Evolutionary conservation across 1,139 yeast genomes (phyloP).

Genomic region (Yamadazyma dendronema): DNA sequence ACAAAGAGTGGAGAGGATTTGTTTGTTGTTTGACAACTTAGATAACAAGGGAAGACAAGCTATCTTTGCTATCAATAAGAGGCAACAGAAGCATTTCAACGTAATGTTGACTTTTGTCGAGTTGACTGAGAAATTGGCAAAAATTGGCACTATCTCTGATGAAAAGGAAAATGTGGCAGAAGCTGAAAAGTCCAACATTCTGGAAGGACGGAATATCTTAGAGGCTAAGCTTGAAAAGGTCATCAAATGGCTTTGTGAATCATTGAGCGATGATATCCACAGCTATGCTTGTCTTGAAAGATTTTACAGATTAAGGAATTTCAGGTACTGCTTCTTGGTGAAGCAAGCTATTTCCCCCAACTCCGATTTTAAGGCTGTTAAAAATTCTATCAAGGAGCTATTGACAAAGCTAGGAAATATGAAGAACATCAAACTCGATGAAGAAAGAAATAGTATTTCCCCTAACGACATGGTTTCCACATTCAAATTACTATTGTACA

Average conservation of each 20-base stretch:
- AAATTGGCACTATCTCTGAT: conserved; percentile 30
- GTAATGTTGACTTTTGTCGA: conserved; percentile 38
- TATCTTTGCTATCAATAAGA: conserved; percentile 62
- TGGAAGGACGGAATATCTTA: conserved; percentile 5
- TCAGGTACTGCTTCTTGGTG: conserved; percentile 56
- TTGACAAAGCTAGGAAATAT: conserved; percentile 52
- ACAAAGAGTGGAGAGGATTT: conserved; percentile 52
- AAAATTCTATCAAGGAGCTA: conserved; percentile 62
- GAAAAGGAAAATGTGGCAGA: conserved; percentile 30
- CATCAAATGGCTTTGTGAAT: conserved; percentile 60
- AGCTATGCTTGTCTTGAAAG: conserved; percentile 49
- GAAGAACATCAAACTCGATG: conserved; percentile 43
- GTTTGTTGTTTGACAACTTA: conserved; percentile 47
- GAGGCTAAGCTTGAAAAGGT: conserved; percentile 50
- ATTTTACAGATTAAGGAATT: conserved; percentile 53
- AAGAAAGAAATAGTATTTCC: conserved; percentile 37
- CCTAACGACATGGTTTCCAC: conserved; percentile 50
- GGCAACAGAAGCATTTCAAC: conserved; percentile 61
- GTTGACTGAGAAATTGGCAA: conserved; percentile 29
- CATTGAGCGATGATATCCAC: conserved; percentile 53
- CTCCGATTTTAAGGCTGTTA: conserved; percentile 59
- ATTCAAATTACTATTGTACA: conserved; percentile 55
- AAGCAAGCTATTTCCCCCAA: conserved; percentile 54
- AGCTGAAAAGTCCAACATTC: conserved; percentile 16
- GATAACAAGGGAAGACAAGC: conserved; percentile 62